A percentile compares a stretch with the other conserved stretches of the same genome.
Evolutionary conservation across 2,329 filamentous ascomycete species (phyloP).

Genomic region (Macrophomina pseudophaseolina): DNA sequence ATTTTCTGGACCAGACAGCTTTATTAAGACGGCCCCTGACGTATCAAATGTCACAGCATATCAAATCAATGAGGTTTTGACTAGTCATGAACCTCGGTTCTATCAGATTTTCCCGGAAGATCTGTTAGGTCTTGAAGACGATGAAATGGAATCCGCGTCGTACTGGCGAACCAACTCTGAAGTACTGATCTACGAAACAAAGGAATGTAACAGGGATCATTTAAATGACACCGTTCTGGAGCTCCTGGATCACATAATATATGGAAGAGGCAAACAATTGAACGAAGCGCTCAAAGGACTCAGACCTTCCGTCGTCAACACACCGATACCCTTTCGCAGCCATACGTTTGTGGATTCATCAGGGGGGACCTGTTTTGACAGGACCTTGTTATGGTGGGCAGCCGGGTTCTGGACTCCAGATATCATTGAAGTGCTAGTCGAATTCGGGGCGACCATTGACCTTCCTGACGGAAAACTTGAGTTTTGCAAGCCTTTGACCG

Average conservation of each 20-base stretch:
- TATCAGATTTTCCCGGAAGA: too few species aligned
- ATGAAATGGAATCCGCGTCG: background rate
- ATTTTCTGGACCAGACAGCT: too few species aligned
- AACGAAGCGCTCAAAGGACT: background rate
- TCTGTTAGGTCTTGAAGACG: background rate
- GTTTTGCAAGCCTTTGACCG: background rate
- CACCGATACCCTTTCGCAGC: background rate
- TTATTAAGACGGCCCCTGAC: too few species aligned
- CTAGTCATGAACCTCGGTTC: too few species aligned
- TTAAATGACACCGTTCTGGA: background rate
- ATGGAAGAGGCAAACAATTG: background rate
- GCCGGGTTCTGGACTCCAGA: background rate
- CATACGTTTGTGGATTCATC: background rate
- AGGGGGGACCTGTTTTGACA: background rate
- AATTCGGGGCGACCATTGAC: background rate
- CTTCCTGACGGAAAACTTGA: too few species aligned
- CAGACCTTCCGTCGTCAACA: background rate
- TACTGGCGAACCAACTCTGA: background rate
- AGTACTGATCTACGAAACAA: background rate
- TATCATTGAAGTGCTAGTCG: background rate
- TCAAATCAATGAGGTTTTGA: too few species aligned
- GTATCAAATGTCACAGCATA: too few species aligned
- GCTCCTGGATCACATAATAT: background rate
- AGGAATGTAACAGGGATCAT: too few species aligned
- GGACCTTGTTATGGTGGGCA: background rate